Evolutionary conservation across 179 eudicot genomes (phyloP).

Genomic region (Spinacia oleracea): DNA sequence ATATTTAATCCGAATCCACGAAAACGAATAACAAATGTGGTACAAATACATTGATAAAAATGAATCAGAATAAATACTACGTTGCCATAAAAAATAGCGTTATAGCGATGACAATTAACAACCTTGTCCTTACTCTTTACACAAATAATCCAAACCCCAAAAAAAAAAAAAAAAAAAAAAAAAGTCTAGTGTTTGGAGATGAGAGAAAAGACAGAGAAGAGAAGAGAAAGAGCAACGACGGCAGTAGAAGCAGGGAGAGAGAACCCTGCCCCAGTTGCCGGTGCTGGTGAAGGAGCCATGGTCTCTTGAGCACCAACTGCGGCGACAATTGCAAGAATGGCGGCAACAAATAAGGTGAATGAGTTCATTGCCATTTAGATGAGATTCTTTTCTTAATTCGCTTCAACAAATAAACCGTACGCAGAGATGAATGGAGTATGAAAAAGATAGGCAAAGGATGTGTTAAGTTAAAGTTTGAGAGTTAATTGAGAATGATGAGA

Average conservation of each 20-base stretch:
- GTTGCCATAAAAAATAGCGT: too few relatives aligned
- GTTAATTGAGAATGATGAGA: background rate
- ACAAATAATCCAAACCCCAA: background rate
- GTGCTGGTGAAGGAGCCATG: slow-evolving; percentile 36
- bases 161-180: background rate
- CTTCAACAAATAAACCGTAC: background rate
- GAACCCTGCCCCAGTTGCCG: slow-evolving; percentile 46
- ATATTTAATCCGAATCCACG: background rate
- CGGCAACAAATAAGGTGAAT: background rate
- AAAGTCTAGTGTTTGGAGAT: slow-evolving; percentile 22
- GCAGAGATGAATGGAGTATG: too few relatives aligned
- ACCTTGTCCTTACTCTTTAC: background rate
- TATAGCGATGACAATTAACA: too few relatives aligned
- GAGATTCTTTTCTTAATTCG: background rate
- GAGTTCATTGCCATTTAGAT: slow-evolving; percentile 22
- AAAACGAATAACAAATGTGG: slow-evolving; percentile 11
- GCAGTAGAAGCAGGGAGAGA: slow-evolving; percentile 34
- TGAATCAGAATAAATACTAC: background rate
- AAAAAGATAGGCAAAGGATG: too few relatives aligned
- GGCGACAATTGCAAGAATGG: slow-evolving; percentile 5
- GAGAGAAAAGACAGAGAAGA: slow-evolving; percentile 31
- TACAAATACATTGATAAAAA: background rate
- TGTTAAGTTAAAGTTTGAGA: background rate
- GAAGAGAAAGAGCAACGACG: slow-evolving; percentile 24
- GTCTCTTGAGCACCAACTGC: slow-evolving; percentile 20